These are phyloP conservation scores for Aspergillus ruber DNA, from an alignment of 2,329 filamentous ascomycete genomes.

Conservation along the genomic window DNA sequence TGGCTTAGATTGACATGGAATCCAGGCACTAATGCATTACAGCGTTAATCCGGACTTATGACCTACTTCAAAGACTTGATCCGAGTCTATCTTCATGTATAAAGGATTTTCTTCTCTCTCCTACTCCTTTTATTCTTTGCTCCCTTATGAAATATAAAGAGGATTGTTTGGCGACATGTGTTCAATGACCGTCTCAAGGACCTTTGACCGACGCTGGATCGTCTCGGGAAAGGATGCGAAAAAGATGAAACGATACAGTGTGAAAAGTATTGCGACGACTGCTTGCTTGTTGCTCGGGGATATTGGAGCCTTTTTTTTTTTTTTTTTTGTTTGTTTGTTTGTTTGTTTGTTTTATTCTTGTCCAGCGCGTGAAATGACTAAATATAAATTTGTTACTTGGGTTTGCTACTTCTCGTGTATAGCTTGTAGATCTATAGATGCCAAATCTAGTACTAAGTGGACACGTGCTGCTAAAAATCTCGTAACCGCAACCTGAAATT, in stretches of 20 bases:
- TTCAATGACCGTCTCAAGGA: constrained; percentile 23
- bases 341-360: too few species aligned
- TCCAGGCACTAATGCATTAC: constrained; percentile 11
- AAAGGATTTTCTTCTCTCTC: constrained; percentile 22
- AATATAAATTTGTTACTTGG: constrained; percentile 3
- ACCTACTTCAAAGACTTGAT: constrained; percentile 16
- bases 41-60: constrained; percentile 28
- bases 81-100: constrained; percentile 24
- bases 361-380: neutral
- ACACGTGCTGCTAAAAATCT: neutral
- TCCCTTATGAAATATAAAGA: constrained; percentile 19
- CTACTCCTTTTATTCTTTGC: constrained; percentile 4
- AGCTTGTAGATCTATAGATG: neutral
- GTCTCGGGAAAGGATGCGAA: constrained; percentile 25
- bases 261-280: constrained; percentile 17
- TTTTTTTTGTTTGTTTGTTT: too few species aligned
- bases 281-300: neutral
- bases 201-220: constrained; percentile 36
- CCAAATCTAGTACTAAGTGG: neutral
- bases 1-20: neutral
- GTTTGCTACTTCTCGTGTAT: neutral
- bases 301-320: constrained; percentile 2
- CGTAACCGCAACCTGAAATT: neutral
- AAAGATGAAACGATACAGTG: constrained; percentile 15
- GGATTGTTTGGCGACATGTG: constrained; percentile 28